These are phyloP conservation scores for Massariosphaeria phaeospora DNA, from an alignment of 495 filamentous ascomycete genomes.

Conservation along the genomic window DNA sequence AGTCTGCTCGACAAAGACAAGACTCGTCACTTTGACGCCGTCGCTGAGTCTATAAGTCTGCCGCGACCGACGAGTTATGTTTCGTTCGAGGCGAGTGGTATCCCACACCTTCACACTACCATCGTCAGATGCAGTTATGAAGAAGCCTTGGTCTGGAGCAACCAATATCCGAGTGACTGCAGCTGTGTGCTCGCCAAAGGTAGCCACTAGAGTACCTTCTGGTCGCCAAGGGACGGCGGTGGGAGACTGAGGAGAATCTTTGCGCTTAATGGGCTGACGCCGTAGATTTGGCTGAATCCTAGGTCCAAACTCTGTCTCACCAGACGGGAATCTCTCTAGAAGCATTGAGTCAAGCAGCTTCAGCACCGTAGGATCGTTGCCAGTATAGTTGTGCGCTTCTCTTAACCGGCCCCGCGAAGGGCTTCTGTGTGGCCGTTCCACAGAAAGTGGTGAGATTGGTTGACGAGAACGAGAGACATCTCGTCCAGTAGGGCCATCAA, in stretches of 20 bases:
- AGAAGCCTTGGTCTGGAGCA: constrained; percentile 90
- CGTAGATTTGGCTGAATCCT: constrained; percentile 66
- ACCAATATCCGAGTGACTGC: constrained; percentile 77
- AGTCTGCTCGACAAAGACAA: constrained; percentile 90
- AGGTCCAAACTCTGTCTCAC: constrained; percentile 74
- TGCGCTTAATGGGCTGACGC: constrained; percentile 58
- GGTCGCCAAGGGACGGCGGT: constrained; percentile 70
- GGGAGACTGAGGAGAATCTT: constrained; percentile 41
- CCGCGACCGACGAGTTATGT: constrained; percentile 78
- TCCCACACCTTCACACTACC: constrained; percentile 93
- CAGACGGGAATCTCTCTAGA: constrained; percentile 82
- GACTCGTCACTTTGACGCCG: constrained; percentile 66
- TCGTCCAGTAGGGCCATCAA: constrained; percentile 50
- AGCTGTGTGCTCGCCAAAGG: constrained; percentile 80
- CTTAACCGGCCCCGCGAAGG: constrained; percentile 35
- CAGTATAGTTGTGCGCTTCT: constrained; percentile 68
- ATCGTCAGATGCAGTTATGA: constrained; percentile 90
- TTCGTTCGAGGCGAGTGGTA: constrained; percentile 78
- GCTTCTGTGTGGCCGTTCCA: constrained; percentile 31
- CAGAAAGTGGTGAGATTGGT: constrained; percentile 32
- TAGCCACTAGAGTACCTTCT: constrained; percentile 73
- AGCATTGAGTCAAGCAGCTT: constrained; percentile 84
- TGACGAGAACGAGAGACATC: constrained; percentile 36
- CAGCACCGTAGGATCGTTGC: constrained; percentile 81
- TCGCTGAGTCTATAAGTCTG: constrained; percentile 73